Evolutionary conservation across 768 basidiomycete genomes (phyloP), one percentile per base, ranked within the genome.

Genomic region (Termitomyces sp.): DNA sequence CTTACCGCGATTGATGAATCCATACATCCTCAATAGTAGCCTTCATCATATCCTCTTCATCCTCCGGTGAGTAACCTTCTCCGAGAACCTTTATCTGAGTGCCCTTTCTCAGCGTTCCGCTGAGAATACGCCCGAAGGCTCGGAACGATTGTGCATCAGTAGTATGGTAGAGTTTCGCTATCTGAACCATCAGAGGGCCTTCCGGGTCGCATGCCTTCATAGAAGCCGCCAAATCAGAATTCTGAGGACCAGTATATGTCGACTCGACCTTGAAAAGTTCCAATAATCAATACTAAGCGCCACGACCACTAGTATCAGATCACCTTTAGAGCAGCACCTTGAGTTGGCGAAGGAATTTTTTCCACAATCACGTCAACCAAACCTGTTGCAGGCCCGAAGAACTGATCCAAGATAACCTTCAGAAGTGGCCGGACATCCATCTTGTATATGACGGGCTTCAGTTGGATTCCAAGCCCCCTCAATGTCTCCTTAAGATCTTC

Each of bases 41-140:
- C 60, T 85, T 86, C 70, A 90, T 82, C 94, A 98, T 96, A 67
- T 99, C 97, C 73, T 99, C 97, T 74, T 98, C 96, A 63, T 99
- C 97, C 66, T 98, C 96, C n/a, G 92, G 91, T 15, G 94, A 96
- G 71, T 95, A 99, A 0, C 94, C 94, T 70, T 98, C 97, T 56
- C 97, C 97, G 7, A 99, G 78, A n/a, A 98, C 95, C 75, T 97
- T 98, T 61, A 99, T 79, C 34, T 86, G 78, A 79, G 84, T 81
- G 13, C 94, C 94, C 64, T 88, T 89, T 65, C 80, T 78, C 24
- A 98, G 72, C 0, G 95, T 97, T 20, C 97, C 97, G 64, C 92
- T 94, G 70, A 98, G 78, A 18, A 99, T 86, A 60, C 97, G 85
- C 37, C 96, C 97, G 67, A 95, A 98, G 7, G 97, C 93, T 54